Conservation (phyloP, 768 basidiomycete genomes). For the Boletus eberwhitei region DNA sequence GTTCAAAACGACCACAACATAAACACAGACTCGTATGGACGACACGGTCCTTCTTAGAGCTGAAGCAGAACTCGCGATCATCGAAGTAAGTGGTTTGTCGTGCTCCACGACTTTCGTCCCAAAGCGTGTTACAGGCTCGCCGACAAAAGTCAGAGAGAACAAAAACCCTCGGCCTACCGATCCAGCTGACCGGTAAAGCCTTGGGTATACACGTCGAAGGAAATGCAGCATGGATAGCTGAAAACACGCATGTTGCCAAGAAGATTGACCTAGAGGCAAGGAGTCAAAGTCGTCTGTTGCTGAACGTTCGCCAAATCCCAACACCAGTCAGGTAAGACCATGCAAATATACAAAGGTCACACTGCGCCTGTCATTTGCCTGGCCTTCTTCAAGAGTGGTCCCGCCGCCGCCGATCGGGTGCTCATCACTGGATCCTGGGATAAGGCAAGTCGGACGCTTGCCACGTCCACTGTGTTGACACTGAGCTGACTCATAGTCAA, state of each 20-base stretch:
- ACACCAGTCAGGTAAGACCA: constrained; percentile 72
- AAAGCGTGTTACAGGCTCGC: constrained; percentile 48
- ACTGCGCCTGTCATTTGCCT: constrained; percentile 85
- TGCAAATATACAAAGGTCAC: constrained; percentile 78
- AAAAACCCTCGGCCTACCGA: constrained; percentile 74
- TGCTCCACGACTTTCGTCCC: background rate
- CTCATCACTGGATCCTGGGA: constrained; percentile 96
- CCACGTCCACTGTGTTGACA: background rate
- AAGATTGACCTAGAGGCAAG: constrained; percentile 76
- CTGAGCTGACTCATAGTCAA: constrained; percentile 50
- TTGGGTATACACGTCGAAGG: constrained; percentile 65
- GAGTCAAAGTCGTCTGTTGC: constrained; percentile 1
- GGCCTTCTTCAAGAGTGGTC: constrained; percentile 53
- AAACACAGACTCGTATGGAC: constrained; percentile 18
- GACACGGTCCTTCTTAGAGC: constrained; percentile 28
- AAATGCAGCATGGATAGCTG: constrained; percentile 80
- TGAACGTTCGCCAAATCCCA: constrained; percentile 8
- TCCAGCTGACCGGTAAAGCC: constrained; percentile 72
- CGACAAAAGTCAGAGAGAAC: constrained; percentile 67
- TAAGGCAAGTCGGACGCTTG: constrained; percentile 42
- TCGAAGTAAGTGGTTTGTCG: constrained; percentile 17
- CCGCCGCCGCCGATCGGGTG: constrained; percentile 41
- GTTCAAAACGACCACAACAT: background rate
- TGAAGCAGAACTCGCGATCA: constrained; percentile 32
- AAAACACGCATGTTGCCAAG: constrained; percentile 73